Base-by-base conservation (phyloP, 2,329 filamentous ascomycete genomes). In the Penicillium brevicompactum region DNA sequence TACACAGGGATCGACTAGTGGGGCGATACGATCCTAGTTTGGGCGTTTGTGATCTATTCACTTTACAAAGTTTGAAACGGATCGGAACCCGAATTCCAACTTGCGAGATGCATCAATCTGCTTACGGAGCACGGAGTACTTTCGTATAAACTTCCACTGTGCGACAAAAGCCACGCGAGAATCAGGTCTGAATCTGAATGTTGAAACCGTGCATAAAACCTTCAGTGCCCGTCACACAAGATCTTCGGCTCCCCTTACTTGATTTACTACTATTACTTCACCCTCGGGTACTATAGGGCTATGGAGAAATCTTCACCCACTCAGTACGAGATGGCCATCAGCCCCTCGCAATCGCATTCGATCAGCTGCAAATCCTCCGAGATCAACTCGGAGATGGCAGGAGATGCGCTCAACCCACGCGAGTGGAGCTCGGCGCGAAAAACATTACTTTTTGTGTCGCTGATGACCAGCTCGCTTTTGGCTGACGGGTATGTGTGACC, bases 381-480 rank as follows among this genome's bases (percentile, higher is more conserved):
- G 22, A 14, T 21, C 2, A n/a, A 21, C 21, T 43, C 38, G 16
- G 52, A 55, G 2, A 34, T 42, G 22, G 22, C 51, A 22, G 61
- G 58, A 38, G 62, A 70, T 24, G 43, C 34, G 14, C 55, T 47
- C 14, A 64, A 66, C 50, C 70, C 70, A 4, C 63, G 64, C 30
- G 67, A 67, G 24, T 73, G 70, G 71, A 65, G 60, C 16, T 51
- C 59, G 1, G 51, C 53, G 31, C 67, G 67, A 27, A 74, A 73
- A 58, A 57, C 64, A 2, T 21, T 73, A 9, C 48, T 74, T n/a
- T 73, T 74, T 21, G 43, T 67, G 7, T 66, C 71, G 6, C 55
- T 74, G 22, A 70, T 73, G 67, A 69, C 69, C 1, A 73, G 71
- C 31, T 73, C 70, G 0, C 56, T 74, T 7, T 59, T 73, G 3